These are phyloP conservation scores for Hypoxylon rubiginosum DNA, from an alignment of 2,329 filamentous ascomycete species.

Conservation along the genomic window DNA sequence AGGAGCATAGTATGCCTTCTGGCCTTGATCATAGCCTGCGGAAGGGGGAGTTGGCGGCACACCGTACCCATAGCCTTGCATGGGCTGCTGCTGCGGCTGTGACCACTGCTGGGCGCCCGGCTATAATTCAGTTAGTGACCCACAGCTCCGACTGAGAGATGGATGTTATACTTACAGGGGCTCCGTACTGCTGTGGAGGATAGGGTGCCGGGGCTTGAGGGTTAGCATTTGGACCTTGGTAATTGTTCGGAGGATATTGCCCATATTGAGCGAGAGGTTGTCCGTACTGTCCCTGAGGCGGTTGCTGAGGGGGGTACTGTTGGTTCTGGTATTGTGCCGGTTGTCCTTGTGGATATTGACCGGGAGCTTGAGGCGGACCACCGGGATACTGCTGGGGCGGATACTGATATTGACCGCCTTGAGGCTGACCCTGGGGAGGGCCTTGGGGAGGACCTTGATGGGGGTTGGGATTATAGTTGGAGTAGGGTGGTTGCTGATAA, in stretches of 20 bases:
- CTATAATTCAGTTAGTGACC: constrained; percentile 8
- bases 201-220: constrained; percentile 17
- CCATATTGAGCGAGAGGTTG: constrained; percentile 21
- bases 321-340: constrained; percentile 27
- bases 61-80: constrained; percentile 25
- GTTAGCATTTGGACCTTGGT: constrained; percentile 13
- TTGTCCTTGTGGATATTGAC: constrained; percentile 22
- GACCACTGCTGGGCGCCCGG: constrained; percentile 18
- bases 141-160: background rate
- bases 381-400: constrained; percentile 18
- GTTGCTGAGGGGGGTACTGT: constrained; percentile 24
- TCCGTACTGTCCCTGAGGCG: constrained; percentile 27
- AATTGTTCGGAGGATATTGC: constrained; percentile 22
- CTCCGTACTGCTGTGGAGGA: constrained; percentile 27
- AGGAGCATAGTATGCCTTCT: constrained; percentile 32
- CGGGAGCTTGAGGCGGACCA: constrained; percentile 13
- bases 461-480: constrained; percentile 4
- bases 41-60: constrained; percentile 33
- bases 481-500: constrained; percentile 26
- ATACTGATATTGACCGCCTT: constrained; percentile 26
- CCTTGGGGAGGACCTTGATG: background rate
- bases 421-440: constrained; percentile 15
- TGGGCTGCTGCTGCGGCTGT: constrained; percentile 12
- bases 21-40: constrained; percentile 29
- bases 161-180: constrained; percentile 15